Evolutionary conservation across 2,329 filamentous ascomycete genomes (phyloP), one percentile per base, ranked within the genome.

Genomic region (Knoxdaviesia proteae): DNA sequence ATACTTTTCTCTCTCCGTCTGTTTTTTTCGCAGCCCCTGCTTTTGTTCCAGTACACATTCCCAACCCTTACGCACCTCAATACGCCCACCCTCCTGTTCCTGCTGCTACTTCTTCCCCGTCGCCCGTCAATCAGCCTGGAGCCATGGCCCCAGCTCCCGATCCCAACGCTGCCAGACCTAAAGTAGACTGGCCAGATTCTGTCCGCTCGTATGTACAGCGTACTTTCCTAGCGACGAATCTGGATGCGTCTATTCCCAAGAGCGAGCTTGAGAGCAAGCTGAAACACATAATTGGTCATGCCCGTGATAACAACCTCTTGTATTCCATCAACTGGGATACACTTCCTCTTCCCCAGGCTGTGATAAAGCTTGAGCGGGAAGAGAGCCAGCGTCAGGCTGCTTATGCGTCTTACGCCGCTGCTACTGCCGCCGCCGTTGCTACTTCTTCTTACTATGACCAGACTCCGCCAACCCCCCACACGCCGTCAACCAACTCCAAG

Each of bases 121-220:
- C 50, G 46, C 54, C 47, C 45, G 51, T 45, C 49, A 52, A 41
- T 47, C 50, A 45, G 52, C 57, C 50, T 53, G 52, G 32, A 20
- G 29, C 44, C 39, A 37, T 36, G 10, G 11, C 40, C 11, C 33
- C 42, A n/a, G 50, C 49, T 45, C 50, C 47, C 40, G 47, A 51
- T 44, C 51, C 51, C 45, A 38, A 42, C 30, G 11, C 40, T 9
- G 44, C 47, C 45, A 51, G 52, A 44, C 47, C 54, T 40, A 83
- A 80, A 63, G 77, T 80, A 52, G 74, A 80, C 51, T 96, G 84
- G 79, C 78, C 86, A 33, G 65, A 73, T 38, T 73, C 79, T n/a
- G 84, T 96, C 46, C 81, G 86, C 51, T 67, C 71, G 49, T 96
- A 94, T 61, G 88, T 96, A 33, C 80, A 86, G 53, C 77, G 86